These are phyloP conservation scores for Houttuynia cordata DNA, from an alignment of 164 flowering plant species.

Conservation along the genomic window DNA sequence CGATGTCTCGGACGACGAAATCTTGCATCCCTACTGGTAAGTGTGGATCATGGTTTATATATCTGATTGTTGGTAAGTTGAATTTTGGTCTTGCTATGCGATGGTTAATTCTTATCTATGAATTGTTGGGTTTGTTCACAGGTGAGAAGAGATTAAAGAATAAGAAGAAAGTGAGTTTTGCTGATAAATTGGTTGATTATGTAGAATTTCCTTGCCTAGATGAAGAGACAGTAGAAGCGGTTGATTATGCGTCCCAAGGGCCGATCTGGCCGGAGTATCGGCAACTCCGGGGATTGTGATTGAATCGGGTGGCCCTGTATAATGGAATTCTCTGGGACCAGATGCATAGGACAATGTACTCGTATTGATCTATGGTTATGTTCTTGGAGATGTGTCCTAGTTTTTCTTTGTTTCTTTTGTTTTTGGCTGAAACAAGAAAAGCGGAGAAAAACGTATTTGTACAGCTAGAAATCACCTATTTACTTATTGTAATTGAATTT, in stretches of 20 bases:
- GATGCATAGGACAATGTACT: neutral
- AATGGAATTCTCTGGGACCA: neutral
- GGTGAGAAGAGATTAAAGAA: neutral
- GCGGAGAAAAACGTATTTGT: too few species aligned
- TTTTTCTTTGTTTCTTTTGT: too few species aligned
- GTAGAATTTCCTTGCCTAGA: neutral
- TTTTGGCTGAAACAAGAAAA: too few species aligned
- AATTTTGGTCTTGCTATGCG: neutral
- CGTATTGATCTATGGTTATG: neutral
- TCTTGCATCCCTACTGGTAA: neutral
- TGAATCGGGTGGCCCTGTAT: neutral
- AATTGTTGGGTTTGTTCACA: neutral
- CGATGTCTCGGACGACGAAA: neutral
- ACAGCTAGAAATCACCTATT: too few species aligned
- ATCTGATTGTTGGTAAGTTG: too few species aligned
- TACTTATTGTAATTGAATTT: too few species aligned
- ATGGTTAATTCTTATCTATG: neutral
- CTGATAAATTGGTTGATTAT: neutral
- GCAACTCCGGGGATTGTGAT: neutral
- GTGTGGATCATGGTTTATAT: too few species aligned
- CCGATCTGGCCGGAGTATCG: neutral
- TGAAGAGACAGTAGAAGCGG: neutral
- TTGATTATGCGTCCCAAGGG: neutral
- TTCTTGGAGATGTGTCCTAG: too few species aligned
- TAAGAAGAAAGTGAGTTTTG: neutral